Conservation (phyloP, 208 protist genomes). For the Tetramitus jugosus region DNA sequence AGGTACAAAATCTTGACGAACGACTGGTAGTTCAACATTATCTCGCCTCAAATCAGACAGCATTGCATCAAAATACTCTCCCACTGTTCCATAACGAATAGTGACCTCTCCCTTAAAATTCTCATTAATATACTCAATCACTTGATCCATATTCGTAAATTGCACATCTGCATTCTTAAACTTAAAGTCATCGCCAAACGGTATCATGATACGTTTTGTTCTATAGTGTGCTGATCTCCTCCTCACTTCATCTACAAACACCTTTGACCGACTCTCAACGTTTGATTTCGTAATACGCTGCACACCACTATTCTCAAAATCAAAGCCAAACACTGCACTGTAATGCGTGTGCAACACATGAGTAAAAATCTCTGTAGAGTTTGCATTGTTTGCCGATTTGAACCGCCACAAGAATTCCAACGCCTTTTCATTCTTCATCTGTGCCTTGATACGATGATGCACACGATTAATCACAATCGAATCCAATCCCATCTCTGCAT, state of each 20-base stretch:
- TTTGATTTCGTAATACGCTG: neutral
- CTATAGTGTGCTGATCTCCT: constrained; percentile 23
- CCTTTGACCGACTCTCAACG: neutral
- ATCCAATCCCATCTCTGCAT: constrained; percentile 41
- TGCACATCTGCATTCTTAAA: constrained; percentile 38
- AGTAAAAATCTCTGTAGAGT: constrained; percentile 47
- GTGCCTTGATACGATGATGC: constrained; percentile 28
- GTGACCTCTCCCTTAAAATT: constrained; percentile 20
- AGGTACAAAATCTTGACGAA: constrained; percentile 49
- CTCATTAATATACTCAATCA: constrained; percentile 38
- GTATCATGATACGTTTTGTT: constrained; percentile 38
- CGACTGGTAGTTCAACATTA: constrained; percentile 34
- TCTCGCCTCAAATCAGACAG: neutral
- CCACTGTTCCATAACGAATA: constrained; percentile 30
- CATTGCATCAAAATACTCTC: constrained; percentile 44
- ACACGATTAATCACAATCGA: constrained; percentile 58
- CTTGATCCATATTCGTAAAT: constrained; percentile 46
- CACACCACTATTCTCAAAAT: constrained; percentile 31
- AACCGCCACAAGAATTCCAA: constrained; percentile 57
- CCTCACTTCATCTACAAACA: constrained; percentile 27
- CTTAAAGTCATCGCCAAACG: constrained; percentile 53
- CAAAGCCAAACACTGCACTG: constrained; percentile 33
- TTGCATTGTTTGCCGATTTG: constrained; percentile 18
- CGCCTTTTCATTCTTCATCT: constrained; percentile 32
- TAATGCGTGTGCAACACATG: constrained; percentile 53